Evolutionary conservation across 2,329 filamentous ascomycete genomes (phyloP).

Genomic region (Bipolaris cookei): DNA sequence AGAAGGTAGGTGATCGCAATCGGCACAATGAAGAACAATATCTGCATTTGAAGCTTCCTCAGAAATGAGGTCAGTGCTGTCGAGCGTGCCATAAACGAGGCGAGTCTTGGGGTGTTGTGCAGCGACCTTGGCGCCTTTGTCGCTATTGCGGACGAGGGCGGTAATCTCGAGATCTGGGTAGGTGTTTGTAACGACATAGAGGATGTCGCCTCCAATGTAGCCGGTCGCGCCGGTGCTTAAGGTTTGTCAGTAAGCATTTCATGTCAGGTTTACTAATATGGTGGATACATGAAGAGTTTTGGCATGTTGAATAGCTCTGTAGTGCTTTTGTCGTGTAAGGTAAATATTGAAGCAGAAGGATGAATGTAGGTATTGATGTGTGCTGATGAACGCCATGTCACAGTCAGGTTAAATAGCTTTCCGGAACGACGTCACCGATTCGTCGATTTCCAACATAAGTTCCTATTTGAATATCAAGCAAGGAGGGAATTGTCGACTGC

Average conservation of each 20-base stretch:
- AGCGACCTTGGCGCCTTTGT: slow-evolving; percentile 56
- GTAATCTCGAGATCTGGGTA: slow-evolving; percentile 59
- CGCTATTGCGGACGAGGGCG: slow-evolving; percentile 57
- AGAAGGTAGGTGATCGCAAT: slow-evolving; percentile 37
- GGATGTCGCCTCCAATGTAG: slow-evolving; percentile 43
- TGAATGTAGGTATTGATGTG: background rate
- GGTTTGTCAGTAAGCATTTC: background rate
- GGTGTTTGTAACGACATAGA: slow-evolving; percentile 49
- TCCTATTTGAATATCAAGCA: background rate
- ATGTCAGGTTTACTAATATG: background rate
- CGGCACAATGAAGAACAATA: slow-evolving; percentile 46
- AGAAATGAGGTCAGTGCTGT: slow-evolving; percentile 35
- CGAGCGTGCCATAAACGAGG: slow-evolving; percentile 58
- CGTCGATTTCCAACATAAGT: background rate
- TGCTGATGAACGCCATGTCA: background rate
- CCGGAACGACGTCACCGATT: slow-evolving; percentile 13
- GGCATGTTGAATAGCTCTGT: slow-evolving; percentile 24
- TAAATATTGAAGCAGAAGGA: too few relatives aligned
- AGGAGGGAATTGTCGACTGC: background rate
- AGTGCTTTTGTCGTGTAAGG: background rate
- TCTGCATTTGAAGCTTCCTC: slow-evolving; percentile 39
- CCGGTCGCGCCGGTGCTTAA: slow-evolving; percentile 42
- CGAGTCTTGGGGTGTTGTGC: slow-evolving; percentile 55
- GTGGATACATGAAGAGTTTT: slow-evolving; percentile 36
- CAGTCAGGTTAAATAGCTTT: background rate